Evolutionary conservation across 805 yeast species (phyloP).

Genomic region (Candida pseudofarinosa): DNA sequence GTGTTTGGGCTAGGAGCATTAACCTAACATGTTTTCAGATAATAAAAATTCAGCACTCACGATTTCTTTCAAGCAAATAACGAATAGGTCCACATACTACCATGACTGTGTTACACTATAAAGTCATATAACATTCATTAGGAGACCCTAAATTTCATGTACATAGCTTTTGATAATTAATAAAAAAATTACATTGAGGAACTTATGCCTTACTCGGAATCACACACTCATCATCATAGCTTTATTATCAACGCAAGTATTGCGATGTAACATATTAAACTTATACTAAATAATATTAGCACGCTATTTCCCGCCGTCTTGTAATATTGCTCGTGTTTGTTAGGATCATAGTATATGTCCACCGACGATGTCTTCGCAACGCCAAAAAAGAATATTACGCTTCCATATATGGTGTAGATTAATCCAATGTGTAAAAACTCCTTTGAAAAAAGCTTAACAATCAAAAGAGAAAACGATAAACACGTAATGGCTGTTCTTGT

Average conservation of each 20-base stretch:
- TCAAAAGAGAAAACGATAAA: slow-evolving; percentile 59
- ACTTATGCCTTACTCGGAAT: no score
- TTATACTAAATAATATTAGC: slow-evolving; percentile 45
- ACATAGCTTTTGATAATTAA: no score
- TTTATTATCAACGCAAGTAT: slow-evolving; percentile 48
- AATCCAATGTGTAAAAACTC: slow-evolving; percentile 68
- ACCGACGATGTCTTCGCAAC: slow-evolving; percentile 32
- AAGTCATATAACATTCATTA: no score
- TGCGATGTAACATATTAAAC: slow-evolving; percentile 47
- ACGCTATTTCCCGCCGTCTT: slow-evolving; percentile 63
- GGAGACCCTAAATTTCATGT: no score
- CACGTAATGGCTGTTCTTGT: slow-evolving; percentile 68
- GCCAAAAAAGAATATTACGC: slow-evolving; percentile 36
- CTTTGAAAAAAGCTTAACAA: slow-evolving; percentile 58
- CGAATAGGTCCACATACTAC: no score
- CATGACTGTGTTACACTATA: no score
- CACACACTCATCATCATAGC: no score
- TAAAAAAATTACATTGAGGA: no score
- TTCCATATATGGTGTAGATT: slow-evolving; percentile 60
- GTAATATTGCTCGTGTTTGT: slow-evolving; percentile 39
- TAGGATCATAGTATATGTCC: slow-evolving; percentile 35
- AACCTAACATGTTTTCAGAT: no score
- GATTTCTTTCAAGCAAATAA: no score
- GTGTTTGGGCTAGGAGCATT: slow-evolving; percentile 76
- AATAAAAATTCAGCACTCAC: no score